These are phyloP conservation scores for Lentinula raphanica DNA, from an alignment of 768 basidiomycete species.

Conservation along the genomic window DNA sequence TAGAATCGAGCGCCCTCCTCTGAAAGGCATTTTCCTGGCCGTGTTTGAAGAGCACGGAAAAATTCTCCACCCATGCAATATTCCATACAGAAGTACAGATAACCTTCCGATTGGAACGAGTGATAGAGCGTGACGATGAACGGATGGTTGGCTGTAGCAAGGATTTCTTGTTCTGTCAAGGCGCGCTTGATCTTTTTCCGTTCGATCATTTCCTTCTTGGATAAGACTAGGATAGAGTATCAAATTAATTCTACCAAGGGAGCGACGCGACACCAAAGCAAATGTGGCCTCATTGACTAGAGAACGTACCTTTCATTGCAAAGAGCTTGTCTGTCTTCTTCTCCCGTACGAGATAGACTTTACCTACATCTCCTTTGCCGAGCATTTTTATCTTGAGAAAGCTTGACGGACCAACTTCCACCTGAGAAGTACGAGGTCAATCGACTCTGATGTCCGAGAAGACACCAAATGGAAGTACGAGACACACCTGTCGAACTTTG, in stretches of 20 bases:
- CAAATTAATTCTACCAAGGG: conserved; percentile 20
- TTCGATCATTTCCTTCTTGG: conserved; percentile 99
- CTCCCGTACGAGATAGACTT: conserved; percentile 96
- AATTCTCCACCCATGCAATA: conserved; percentile 99
- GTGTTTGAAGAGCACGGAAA: conserved; percentile 93
- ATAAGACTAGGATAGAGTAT: conserved; percentile 69
- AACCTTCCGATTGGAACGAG: conserved; percentile 97
- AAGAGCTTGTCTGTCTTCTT: conserved; percentile 95
- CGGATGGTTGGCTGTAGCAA: conserved; percentile 97
- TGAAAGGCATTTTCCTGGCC: conserved; percentile 93
- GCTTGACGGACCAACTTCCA: conserved; percentile 90
- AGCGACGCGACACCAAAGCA: conserved; percentile 12
- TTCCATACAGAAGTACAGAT: conserved; percentile 98
- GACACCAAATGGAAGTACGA: conserved; percentile 9
- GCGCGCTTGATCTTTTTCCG: conserved; percentile 99
- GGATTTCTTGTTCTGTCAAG: conserved; percentile 96
- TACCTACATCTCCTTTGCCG: conserved; percentile 98
- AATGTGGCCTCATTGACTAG: not conserved
- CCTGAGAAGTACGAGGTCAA: conserved; percentile 59
- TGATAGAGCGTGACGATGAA: conserved; percentile 99
- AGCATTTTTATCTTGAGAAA: conserved; percentile 97
- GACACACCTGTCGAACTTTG: conserved; percentile 77
- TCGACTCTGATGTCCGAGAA: not conserved
- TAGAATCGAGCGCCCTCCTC: conserved; percentile 97
- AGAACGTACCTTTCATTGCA: conserved; percentile 91